Evolutionary conservation across 2,329 filamentous ascomycete genomes (phyloP).

Genomic region (Colletotrichum sp.): DNA sequence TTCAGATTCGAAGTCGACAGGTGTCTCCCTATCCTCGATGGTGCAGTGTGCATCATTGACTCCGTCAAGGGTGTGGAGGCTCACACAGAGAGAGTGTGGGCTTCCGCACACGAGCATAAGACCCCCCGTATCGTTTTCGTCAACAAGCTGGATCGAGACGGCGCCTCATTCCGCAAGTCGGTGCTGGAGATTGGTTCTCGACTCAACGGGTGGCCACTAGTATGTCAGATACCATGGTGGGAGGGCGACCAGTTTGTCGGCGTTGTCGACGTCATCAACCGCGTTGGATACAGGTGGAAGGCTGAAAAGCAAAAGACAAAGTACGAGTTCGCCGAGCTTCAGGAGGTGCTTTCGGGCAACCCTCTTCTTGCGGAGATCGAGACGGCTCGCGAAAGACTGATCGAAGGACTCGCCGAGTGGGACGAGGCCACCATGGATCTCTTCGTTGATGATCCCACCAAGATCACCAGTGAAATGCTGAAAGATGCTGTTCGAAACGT

Average conservation of each 20-base stretch:
- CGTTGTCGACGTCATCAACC: slow-evolving; percentile 80
- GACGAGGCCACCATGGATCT: slow-evolving; percentile 86
- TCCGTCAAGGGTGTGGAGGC: slow-evolving; percentile 94
- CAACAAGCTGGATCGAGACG: slow-evolving; percentile 80
- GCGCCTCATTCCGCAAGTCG: slow-evolving; percentile 80
- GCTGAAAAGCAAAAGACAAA: slow-evolving; percentile 40
- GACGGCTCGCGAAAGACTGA: slow-evolving; percentile 74
- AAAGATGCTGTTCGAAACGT: slow-evolving; percentile 75
- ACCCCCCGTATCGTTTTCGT: slow-evolving; percentile 83
- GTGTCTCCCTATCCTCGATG: slow-evolving; percentile 85
- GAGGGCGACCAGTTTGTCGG: slow-evolving; percentile 80
- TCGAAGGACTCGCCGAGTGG: slow-evolving; percentile 86
- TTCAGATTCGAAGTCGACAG: slow-evolving; percentile 97
- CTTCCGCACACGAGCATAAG: slow-evolving; percentile 81
- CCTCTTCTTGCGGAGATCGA: slow-evolving; percentile 70
- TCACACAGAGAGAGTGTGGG: slow-evolving; percentile 96
- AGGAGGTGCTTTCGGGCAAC: slow-evolving; percentile 42
- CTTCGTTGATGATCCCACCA: slow-evolving; percentile 78
- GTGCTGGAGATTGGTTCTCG: slow-evolving; percentile 84
- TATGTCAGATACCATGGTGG: slow-evolving; percentile 97
- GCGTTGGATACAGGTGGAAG: slow-evolving; percentile 77
- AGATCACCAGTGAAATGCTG: slow-evolving; percentile 72
- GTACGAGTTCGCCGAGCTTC: slow-evolving; percentile 27
- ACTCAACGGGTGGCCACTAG: slow-evolving; percentile 82
- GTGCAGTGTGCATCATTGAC: slow-evolving; percentile 90